Evolutionary conservation across 768 basidiomycete species (phyloP).

Genomic region (Hericium rajendrae): DNA sequence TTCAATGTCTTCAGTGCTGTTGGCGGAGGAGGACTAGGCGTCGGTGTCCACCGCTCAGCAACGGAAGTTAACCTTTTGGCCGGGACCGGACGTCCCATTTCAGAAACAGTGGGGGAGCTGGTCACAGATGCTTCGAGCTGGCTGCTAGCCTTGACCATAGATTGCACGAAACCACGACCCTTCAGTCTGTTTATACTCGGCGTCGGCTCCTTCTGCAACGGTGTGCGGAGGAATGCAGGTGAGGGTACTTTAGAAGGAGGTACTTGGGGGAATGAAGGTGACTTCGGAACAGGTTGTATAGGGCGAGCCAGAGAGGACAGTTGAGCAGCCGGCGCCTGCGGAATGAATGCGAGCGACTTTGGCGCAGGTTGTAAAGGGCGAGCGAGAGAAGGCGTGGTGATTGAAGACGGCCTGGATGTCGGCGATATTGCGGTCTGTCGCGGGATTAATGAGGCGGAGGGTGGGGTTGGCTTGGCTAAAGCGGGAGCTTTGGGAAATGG

Average conservation of each 20-base stretch:
- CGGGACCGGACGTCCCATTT: conserved; percentile 1
- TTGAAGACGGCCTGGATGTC: not conserved
- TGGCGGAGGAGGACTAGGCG: not conserved
- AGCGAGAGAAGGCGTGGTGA: not conserved
- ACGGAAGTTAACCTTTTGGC: conserved; percentile 5
- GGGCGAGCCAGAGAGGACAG: conserved; percentile 38
- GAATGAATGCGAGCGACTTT: conserved; percentile 33
- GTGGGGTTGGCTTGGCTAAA: not conserved
- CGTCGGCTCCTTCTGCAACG: conserved; percentile 56
- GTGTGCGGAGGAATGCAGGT: conserved; percentile 50
- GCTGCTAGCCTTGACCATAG: conserved; percentile 63
- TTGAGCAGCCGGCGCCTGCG: conserved; percentile 31
- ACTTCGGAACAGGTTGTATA: conserved; percentile 25
- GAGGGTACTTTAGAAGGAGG: conserved; percentile 32
- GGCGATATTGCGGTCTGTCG: not conserved
- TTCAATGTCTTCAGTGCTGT: not conserved
- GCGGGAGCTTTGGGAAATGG: not conserved
- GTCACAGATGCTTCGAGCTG: conserved; percentile 30
- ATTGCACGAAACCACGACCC: conserved; percentile 81
- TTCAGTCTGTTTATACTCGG: conserved; percentile 77
- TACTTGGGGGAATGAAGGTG: conserved; percentile 36
- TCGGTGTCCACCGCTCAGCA: conserved; percentile 4
- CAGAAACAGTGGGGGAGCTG: conserved; percentile 23
- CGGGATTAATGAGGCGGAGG: not conserved
- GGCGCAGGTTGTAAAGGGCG: conserved; percentile 18